Conservation (phyloP, 495 filamentous ascomycete genomes). For the Cryomyces antarcticus region DNA sequence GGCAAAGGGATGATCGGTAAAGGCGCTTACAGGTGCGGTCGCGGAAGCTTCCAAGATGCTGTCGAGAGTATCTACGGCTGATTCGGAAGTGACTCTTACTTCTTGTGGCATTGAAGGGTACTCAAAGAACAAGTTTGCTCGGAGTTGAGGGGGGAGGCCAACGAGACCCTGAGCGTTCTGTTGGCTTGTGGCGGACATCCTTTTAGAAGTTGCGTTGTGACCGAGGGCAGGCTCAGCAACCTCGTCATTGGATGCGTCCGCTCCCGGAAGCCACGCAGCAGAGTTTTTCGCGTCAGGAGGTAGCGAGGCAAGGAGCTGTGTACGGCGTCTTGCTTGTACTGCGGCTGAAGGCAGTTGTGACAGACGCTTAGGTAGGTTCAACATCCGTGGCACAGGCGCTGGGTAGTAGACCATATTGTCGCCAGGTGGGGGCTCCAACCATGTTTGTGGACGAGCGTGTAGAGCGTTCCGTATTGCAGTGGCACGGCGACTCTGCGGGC, state of each 20-base stretch:
- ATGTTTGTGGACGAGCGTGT: slow-evolving; percentile 31
- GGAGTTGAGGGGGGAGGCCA: slow-evolving; percentile 63
- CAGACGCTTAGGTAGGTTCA: slow-evolving; percentile 77
- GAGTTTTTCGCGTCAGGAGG: slow-evolving; percentile 26
- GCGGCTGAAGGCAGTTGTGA: slow-evolving; percentile 47
- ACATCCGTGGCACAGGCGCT: slow-evolving; percentile 77
- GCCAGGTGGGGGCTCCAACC: slow-evolving; percentile 39
- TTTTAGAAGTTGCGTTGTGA: slow-evolving; percentile 2
- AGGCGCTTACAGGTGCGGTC: slow-evolving; percentile 76
- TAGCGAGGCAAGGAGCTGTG: slow-evolving; percentile 21
- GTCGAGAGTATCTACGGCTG: slow-evolving; percentile 75
- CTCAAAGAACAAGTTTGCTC: slow-evolving; percentile 83
- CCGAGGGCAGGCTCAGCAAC: slow-evolving; percentile 1
- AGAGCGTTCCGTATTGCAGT: slow-evolving; percentile 8
- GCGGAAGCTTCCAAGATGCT: slow-evolving; percentile 91
- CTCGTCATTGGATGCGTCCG: not conserved
- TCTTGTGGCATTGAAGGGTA: slow-evolving; percentile 34
- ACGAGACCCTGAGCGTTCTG: slow-evolving; percentile 17
- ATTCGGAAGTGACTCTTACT: slow-evolving; percentile 54
- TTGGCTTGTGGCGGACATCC: slow-evolving; percentile 10
- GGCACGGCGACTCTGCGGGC: slow-evolving; percentile 13
- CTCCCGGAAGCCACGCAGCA: slow-evolving; percentile 25
- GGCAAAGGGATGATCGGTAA: slow-evolving; percentile 78
- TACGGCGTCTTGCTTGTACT: slow-evolving; percentile 47
- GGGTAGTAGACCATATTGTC: slow-evolving; percentile 87